Evolutionary conservation across 2,329 filamentous ascomycete species (phyloP), one percentile per base, ranked within the genome.

Genomic region (Colletotrichum lindemuthianum): DNA sequence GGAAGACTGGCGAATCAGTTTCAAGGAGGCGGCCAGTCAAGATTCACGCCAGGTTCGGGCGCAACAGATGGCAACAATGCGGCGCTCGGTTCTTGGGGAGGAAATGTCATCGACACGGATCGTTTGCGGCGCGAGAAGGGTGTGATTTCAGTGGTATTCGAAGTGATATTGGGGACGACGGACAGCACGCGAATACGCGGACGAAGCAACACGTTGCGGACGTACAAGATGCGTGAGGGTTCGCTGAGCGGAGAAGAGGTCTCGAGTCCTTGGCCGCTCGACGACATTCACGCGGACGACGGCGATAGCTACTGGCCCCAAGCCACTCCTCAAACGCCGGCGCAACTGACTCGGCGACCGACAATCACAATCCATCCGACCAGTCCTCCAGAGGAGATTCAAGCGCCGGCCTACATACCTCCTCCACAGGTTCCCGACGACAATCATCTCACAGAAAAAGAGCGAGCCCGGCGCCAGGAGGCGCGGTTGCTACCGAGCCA

Each of bases 81-180:
- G 66, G 79, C 83, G 54, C 75, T 86, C 53, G 79, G 83, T 7
- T 81, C 84, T 10, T 88, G 83, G 81, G 85, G 83, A 44, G 84
- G 89, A 7, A 90, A 89, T 65, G 92, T 97, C 67, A 86, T 97
- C 45, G 93, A 97, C 70, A 99, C 96, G 0, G 90, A 96, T 68
- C 88, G 90, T 50, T 87, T 98, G 33, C 86, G 93, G 53, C 88
- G 94, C 44, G 93, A 97, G 73, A 97, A 97, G 73, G 93, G 92
- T 8, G 93, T 98, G n/a, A 90, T 97, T 24, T 90, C 90, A 1
- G 92, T 93, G 59, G 84, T 90, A 0, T 95, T 97, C 70, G 93
- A 97, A 74, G 86, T 97, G 12, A 83, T 97, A 2, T 89, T 98
- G 16, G 96, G 96, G 2, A 97, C 93, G 0, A 86, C 86, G 40